Conservation (phyloP, 2,329 filamentous ascomycete species). For the Colletotrichum sp. region DNA sequence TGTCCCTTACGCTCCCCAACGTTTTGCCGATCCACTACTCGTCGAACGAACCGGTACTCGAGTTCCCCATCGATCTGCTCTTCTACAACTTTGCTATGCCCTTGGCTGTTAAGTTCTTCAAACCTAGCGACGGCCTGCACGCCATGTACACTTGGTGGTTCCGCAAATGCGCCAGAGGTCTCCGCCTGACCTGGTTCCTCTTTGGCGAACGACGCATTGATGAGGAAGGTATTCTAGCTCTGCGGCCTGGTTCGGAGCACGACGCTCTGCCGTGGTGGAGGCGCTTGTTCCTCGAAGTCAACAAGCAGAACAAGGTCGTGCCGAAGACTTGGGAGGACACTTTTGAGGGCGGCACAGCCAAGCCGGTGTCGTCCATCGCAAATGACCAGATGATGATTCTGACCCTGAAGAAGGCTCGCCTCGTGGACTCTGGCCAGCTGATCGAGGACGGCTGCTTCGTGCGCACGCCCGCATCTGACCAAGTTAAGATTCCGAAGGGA, state of each 20-base stretch:
- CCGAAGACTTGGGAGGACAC: slow-evolving; percentile 64
- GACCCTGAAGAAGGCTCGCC: slow-evolving; percentile 44
- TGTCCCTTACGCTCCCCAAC: slow-evolving; percentile 69
- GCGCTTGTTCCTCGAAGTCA: slow-evolving; percentile 52
- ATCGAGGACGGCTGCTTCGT: slow-evolving; percentile 81
- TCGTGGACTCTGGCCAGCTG: slow-evolving; percentile 59
- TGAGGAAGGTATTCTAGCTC: slow-evolving; percentile 75
- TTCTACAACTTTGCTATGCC: slow-evolving; percentile 98
- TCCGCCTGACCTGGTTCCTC: slow-evolving; percentile 90
- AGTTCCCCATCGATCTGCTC: slow-evolving; percentile 91
- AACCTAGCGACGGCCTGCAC: slow-evolving; percentile 83
- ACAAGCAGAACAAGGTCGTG: slow-evolving; percentile 44
- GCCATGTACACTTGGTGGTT: slow-evolving; percentile 97
- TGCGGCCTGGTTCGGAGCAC: slow-evolving; percentile 39
- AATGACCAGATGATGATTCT: slow-evolving; percentile 39
- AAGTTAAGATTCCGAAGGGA: slow-evolving; percentile 91
- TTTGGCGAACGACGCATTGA: slow-evolving; percentile 83
- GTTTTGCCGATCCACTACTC: slow-evolving; percentile 94
- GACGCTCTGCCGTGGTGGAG: slow-evolving; percentile 41
- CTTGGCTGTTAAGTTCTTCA: slow-evolving; percentile 81
- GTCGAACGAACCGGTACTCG: slow-evolving; percentile 87
- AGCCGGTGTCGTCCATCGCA: slow-evolving; percentile 41
- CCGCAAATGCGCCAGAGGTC: slow-evolving; percentile 76
- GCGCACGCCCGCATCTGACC: slow-evolving; percentile 91
- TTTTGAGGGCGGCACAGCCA: slow-evolving; percentile 53